Percentiles rank a stretch among this genome's conserved stretches.
Conservation (phyloP, 192 early-diverging fungal genomes). For the Spinellus fusiger region DNA sequence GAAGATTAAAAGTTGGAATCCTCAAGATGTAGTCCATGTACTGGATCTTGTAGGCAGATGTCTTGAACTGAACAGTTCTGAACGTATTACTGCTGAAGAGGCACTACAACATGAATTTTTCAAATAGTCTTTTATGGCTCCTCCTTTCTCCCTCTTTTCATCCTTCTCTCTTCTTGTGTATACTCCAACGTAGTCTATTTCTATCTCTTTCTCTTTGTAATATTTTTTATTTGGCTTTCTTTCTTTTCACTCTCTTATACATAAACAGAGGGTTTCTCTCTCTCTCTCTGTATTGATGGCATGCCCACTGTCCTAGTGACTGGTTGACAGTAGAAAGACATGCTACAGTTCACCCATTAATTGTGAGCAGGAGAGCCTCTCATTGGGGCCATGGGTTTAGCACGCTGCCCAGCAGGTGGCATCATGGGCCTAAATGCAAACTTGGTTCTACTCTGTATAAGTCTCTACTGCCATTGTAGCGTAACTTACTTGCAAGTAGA, state of each 20-base stretch:
- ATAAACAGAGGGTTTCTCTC: no score
- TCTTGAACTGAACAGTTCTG: conserved; percentile 50
- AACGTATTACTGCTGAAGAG: conserved; percentile 69
- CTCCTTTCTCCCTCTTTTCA: no score
- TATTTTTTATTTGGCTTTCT: no score
- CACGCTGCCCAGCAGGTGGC: not conserved
- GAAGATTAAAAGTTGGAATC: conserved; percentile 23
- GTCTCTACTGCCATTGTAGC: not conserved
- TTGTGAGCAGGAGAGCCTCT: not conserved
- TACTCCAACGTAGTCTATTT: no score
- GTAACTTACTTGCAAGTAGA: conserved; percentile 61
- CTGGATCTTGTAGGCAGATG: conserved; percentile 56
- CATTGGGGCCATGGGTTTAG: not conserved
- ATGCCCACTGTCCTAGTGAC: no score
- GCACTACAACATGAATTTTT: conserved; percentile 78
- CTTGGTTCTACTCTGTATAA: conserved; percentile 44
- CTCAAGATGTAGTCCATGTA: conserved; percentile 40
- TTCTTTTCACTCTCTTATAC: no score
- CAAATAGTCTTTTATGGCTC: no score
- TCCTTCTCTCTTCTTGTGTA: no score
- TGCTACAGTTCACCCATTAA: no score
- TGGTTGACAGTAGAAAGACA: no score
- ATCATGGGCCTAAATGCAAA: conserved; percentile 54
- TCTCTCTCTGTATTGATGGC: no score
- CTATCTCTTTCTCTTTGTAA: no score